A percentile compares a stretch with the other conserved stretches of the same genome.
phyloP scores from a whole-genome alignment of 768 basidiomycete species.

The Sarcodon aspratus region DNA sequence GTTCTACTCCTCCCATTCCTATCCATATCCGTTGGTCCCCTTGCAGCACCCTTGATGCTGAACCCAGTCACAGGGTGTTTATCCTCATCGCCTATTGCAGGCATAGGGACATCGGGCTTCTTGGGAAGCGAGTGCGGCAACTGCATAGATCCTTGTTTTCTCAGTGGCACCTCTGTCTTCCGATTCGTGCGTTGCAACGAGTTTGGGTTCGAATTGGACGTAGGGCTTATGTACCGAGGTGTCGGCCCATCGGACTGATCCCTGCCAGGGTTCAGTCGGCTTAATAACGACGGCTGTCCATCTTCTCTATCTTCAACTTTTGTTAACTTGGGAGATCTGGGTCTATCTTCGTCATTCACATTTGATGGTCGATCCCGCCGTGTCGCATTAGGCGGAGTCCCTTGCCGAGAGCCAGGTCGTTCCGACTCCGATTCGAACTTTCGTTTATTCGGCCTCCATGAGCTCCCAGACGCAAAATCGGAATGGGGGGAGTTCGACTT shows the following conservation, averaged over 20 bases:
- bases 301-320: slow-evolving; percentile 7
- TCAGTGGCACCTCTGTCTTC: slow-evolving; percentile 4
- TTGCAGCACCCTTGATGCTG: slow-evolving; percentile 47
- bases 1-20: neutral
- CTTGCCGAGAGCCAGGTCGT: slow-evolving; percentile 4
- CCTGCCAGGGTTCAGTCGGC: slow-evolving; percentile 20
- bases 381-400: slow-evolving; percentile 6
- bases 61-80: slow-evolving; percentile 28
- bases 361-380: slow-evolving; percentile 12
- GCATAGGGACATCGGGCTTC: slow-evolving; percentile 8
- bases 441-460: slow-evolving; percentile 1
- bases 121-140: neutral
- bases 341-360: slow-evolving; percentile 16
- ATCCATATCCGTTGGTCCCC: slow-evolving; percentile 1
- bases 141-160: slow-evolving; percentile 3
- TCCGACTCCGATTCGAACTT: neutral
- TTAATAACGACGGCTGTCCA: slow-evolving; percentile 29
- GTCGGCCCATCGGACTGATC: slow-evolving; percentile 2
- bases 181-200: too few relatives aligned
- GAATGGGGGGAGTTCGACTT: slow-evolving; percentile 4
- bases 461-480: neutral
- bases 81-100: slow-evolving; percentile 17
- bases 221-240: neutral
- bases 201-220: slow-evolving; percentile 5
- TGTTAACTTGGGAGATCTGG: slow-evolving; percentile 24